Conservation (phyloP, 768 basidiomycete species). For the Ephemerocybe angulata region DNA sequence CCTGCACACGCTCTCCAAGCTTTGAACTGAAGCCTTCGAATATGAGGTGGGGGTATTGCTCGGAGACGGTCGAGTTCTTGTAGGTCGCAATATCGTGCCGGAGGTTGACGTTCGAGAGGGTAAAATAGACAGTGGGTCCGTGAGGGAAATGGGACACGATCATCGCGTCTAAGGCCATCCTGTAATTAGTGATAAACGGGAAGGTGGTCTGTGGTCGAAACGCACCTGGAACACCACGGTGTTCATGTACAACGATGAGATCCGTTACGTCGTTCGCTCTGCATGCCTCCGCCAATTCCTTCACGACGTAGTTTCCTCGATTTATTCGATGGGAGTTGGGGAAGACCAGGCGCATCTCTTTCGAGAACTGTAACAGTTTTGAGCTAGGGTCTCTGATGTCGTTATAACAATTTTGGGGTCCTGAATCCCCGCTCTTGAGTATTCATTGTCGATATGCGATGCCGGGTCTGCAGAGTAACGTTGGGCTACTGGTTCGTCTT, state of each 20-base stretch:
- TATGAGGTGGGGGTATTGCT: slow-evolving; percentile 97
- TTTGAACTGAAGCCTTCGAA: slow-evolving; percentile 90
- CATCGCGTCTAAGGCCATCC: slow-evolving; percentile 64
- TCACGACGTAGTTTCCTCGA: slow-evolving; percentile 94
- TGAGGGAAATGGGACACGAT: slow-evolving; percentile 96
- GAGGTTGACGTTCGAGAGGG: slow-evolving; percentile 86
- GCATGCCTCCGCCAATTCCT: slow-evolving; percentile 92
- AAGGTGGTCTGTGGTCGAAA: background rate
- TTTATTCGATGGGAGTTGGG: slow-evolving; percentile 96
- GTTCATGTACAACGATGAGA: slow-evolving; percentile 91
- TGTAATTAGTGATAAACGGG: background rate
- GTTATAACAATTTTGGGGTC: slow-evolving; percentile 98
- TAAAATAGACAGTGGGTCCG: slow-evolving; percentile 88
- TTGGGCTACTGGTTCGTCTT: background rate
- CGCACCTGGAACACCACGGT: slow-evolving; percentile 86
- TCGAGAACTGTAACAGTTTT: slow-evolving; percentile 90
- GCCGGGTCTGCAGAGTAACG: slow-evolving; percentile 61
- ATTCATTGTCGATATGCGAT: slow-evolving; percentile 94
- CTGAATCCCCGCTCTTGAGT: slow-evolving; percentile 85
- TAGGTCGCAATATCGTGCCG: slow-evolving; percentile 90
- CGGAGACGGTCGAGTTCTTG: slow-evolving; percentile 88
- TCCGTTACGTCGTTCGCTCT: slow-evolving; percentile 94
- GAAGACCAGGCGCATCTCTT: slow-evolving; percentile 97
- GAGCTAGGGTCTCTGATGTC: slow-evolving; percentile 96
- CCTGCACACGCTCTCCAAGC: slow-evolving; percentile 79